phyloP scores from a whole-genome alignment of 495 filamentous ascomycete species.

The Hyaloscypha bicolor region DNA sequence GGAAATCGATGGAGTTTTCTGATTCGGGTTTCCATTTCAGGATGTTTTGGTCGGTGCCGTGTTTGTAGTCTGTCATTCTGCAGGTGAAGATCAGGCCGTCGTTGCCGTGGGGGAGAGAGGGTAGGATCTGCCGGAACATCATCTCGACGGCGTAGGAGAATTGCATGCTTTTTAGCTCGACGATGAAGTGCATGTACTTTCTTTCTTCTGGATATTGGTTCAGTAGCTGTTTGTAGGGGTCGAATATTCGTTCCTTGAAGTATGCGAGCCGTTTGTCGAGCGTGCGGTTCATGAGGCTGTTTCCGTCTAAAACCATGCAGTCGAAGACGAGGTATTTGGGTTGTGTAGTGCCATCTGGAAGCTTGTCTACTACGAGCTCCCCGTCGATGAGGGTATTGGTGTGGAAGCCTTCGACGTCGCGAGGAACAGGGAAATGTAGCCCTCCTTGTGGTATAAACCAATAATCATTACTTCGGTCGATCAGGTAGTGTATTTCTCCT shows the following conservation, averaged over 20 bases:
- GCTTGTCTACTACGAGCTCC: slow-evolving; percentile 82
- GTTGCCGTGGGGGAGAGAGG: slow-evolving; percentile 84
- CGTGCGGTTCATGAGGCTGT: slow-evolving; percentile 71
- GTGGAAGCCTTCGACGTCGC: slow-evolving; percentile 68
- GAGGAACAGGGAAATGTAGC: slow-evolving; percentile 78
- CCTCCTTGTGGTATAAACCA: slow-evolving; percentile 64
- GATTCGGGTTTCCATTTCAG: slow-evolving; percentile 95
- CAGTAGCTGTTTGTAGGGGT: slow-evolving; percentile 76
- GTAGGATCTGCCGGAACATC: slow-evolving; percentile 87
- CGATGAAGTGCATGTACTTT: slow-evolving; percentile 70
- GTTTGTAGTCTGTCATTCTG: slow-evolving; percentile 77
- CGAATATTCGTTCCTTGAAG: slow-evolving; percentile 75
- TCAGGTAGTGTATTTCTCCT: slow-evolving; percentile 73
- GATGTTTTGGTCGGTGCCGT: slow-evolving; percentile 89
- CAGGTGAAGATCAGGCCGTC: slow-evolving; percentile 98
- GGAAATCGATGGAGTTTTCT: slow-evolving; percentile 94
- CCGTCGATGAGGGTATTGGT: slow-evolving; percentile 85
- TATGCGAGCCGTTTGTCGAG: slow-evolving; percentile 89
- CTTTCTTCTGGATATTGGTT: slow-evolving; percentile 69
- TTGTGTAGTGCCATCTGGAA: slow-evolving; percentile 60
- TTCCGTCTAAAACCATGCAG: slow-evolving; percentile 79
- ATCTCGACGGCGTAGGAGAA: slow-evolving; percentile 84
- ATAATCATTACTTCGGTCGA: slow-evolving; percentile 97
- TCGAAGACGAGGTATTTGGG: slow-evolving; percentile 92
- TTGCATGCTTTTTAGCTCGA: slow-evolving; percentile 86